These are phyloP conservation scores for Coprinellus aureogranulatus DNA, from an alignment of 768 basidiomycete genomes.

Conservation along the genomic window DNA sequence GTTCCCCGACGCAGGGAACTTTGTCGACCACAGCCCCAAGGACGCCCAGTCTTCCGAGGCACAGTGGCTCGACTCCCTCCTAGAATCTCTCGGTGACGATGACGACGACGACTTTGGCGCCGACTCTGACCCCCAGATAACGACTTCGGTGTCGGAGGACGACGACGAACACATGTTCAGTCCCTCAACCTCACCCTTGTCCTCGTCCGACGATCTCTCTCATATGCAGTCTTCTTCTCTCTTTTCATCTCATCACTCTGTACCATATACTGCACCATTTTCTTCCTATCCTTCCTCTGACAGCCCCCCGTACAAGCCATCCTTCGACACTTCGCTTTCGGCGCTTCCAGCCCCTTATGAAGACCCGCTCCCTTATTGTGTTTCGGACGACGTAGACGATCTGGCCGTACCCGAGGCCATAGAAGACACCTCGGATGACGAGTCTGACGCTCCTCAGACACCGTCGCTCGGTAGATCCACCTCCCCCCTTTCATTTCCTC, in stretches of 20 bases:
- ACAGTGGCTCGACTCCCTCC: conserved; percentile 78
- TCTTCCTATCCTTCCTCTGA: conserved; percentile 52
- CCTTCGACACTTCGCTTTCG: conserved; percentile 33
- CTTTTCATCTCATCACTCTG: conserved; percentile 38
- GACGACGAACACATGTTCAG: conserved; percentile 64
- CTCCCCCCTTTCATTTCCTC: conserved; percentile 49
- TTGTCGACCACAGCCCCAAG: conserved; percentile 37
- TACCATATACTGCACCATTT: conserved; percentile 42
- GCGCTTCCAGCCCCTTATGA: conserved; percentile 44
- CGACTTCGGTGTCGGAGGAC: conserved; percentile 41
- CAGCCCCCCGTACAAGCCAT: conserved; percentile 37
- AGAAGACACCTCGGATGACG: conserved; percentile 84
- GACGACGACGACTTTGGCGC: conserved; percentile 56
- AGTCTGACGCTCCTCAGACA: conserved; percentile 68
- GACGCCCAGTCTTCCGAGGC: conserved; percentile 58
- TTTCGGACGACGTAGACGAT: conserved; percentile 64
- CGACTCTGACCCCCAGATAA: conserved; percentile 40
- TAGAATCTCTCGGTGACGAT: conserved; percentile 71
- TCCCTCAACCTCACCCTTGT: conserved; percentile 66
- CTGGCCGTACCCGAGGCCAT: conserved; percentile 74
- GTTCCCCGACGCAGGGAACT: conserved; percentile 73
- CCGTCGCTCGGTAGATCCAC: conserved; percentile 59
- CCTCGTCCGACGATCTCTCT: conserved; percentile 74
- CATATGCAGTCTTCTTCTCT: conserved; percentile 33
- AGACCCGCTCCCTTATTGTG: conserved; percentile 63